Base-by-base conservation (phyloP, 345 rosid species). In the Passiflora organensis region DNA sequence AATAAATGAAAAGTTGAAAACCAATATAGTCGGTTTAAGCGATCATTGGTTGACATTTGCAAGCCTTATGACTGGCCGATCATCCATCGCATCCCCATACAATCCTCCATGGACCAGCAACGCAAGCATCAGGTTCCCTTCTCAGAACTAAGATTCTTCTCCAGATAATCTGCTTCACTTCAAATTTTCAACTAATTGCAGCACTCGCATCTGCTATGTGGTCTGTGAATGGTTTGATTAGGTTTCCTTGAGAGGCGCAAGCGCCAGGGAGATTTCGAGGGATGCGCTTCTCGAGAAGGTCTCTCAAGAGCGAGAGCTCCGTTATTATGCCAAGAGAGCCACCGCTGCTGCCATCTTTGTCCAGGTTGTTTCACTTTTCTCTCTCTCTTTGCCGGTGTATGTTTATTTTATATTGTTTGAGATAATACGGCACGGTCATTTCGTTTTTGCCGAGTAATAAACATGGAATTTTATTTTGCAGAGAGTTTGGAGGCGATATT, bases 231-330 rank as follows among this genome's bases (percentile, higher is more conserved):
- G n/a, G n/a, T n/a, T 28, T 28, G 3, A 28, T 72, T 64, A 93
- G 99, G 99, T 93, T 6, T 93, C 95, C 4, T 77, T 89, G 48
- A 84, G 99, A 67, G 96, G 99, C 23, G 95, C 95, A 34, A 93
- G 99, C 56, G 80, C 76, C 6, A 84, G 60, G 71, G 96, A 91
- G 77, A 88, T 91, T 32, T 79, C 96, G 15, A 77, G 99, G 54
- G 94, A 86, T 58, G 99, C 89, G 19, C 90, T 93, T 54, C 84
- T 93, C 37, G 94, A 84, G 67, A 84, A 83, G 72, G 91, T 93
- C 45, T 79, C 83, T 0, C 87, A 80, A 43, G 91, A 86, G 62
- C 77, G 99, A 68, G 89, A 86, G 87, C 76, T 78, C 20, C 95
- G 99, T 24, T 81, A 55, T 55, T 86, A 80, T 39, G 78, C 94